Evolutionary conservation across 306 rosid genomes (phyloP).

Genomic region (Fragaria nilgerrensis): DNA sequence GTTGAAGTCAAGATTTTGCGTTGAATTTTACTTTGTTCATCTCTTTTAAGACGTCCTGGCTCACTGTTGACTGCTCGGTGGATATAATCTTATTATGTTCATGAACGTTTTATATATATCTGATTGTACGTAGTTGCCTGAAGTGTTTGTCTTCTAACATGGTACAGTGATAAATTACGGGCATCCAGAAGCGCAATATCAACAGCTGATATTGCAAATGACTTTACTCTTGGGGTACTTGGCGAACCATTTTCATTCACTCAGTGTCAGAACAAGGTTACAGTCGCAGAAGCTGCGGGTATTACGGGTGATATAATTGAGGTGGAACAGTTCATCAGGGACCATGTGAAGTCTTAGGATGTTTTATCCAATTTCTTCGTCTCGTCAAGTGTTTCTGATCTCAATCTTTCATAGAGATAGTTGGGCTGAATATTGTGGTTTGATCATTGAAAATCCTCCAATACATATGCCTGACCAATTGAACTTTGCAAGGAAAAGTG

Average conservation of each 20-base stretch:
- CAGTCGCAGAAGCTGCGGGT: constrained; percentile 79
- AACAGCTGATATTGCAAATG: constrained; percentile 70
- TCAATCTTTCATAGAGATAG: not conserved
- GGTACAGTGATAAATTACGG: constrained; percentile 73
- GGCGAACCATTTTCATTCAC: constrained; percentile 71
- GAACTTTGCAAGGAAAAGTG: not conserved
- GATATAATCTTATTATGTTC: not conserved
- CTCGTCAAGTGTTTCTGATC: not conserved
- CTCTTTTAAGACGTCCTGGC: not conserved
- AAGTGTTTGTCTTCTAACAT: constrained; percentile 16
- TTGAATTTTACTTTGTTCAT: not conserved
- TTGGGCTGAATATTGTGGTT: not conserved
- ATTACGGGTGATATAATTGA: constrained; percentile 63
- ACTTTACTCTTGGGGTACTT: constrained; percentile 67
- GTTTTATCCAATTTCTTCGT: not conserved
- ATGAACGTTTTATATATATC: not conserved
- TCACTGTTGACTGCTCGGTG: not conserved
- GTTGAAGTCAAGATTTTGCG: not conserved
- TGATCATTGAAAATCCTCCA: not conserved
- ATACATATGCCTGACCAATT: not conserved
- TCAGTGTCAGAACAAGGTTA: constrained; percentile 76
- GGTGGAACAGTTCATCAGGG: constrained; percentile 74
- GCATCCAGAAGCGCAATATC: constrained; percentile 82
- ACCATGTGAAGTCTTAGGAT: constrained; percentile 46
- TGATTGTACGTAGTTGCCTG: not conserved